phyloP scores from a whole-genome alignment of 202 grass and related monocot species.

The Carex arenaria region DNA sequence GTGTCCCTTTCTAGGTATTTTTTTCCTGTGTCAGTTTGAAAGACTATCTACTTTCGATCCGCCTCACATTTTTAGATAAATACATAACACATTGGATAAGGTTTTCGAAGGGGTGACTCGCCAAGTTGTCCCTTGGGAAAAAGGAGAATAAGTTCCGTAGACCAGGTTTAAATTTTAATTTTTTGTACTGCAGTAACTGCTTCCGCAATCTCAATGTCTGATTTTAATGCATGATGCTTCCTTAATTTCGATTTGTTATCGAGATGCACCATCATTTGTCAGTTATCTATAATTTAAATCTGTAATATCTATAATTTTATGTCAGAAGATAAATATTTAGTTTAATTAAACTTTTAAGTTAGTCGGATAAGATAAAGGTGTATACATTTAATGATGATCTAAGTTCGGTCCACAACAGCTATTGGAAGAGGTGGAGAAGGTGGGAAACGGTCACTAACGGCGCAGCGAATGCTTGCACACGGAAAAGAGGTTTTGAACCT shows the following conservation, averaged over 20 bases:
- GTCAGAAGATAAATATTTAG: no score
- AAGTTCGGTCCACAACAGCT: neutral
- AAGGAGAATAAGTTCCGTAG: neutral
- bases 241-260: neutral
- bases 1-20: neutral
- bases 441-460: conserved; percentile 21
- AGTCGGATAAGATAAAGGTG: neutral
- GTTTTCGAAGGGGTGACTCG: neutral
- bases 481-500: conserved; percentile 30
- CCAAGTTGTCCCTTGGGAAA: conserved; percentile 3
- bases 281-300: no score
- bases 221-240: neutral
- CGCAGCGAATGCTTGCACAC: neutral
- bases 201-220: neutral
- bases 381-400: neutral
- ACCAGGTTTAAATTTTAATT: neutral
- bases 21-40: neutral
- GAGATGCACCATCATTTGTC: neutral
- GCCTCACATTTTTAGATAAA: neutral
- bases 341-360: no score
- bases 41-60: neutral
- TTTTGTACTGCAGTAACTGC: neutral
- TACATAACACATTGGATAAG: neutral
- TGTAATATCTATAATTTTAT: no score
- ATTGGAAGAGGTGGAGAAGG: neutral